Evolutionary conservation across 2,329 filamentous ascomycete species (phyloP), one percentile per base, ranked within the genome.

Genomic region (Hawksworthiomyces lignivorus): DNA sequence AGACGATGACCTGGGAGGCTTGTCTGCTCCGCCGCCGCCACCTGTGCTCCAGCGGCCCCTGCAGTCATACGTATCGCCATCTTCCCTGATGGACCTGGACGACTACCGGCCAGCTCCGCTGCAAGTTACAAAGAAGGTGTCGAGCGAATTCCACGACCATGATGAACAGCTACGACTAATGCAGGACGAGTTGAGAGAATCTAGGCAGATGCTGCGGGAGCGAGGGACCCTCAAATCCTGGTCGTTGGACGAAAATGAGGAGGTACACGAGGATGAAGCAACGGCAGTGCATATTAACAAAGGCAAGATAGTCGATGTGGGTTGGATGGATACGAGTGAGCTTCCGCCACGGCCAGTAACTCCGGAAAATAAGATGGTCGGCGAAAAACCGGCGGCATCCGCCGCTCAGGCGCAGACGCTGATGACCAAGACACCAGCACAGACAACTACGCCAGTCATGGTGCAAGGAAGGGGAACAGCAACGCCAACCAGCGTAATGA

Each of bases 161-260:
- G 46, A 43, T 8, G 34, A 42, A 7, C 41, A 40, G 34, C 41
- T 48, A 26, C 44, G 24, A 7, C 31, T 39, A 22, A 39, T 48
- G 39, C 39, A 44, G n/a, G 43, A 44, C 6, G 39, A 41, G 3
- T 26, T 50, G 22, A 40, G 40, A 4, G 40, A 41, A 15, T 49
- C 47, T 6, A 39, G 40, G 20, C 40, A n/a, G n/a, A n/a, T n/a
- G n/a, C n/a, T n/a, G n/a, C n/a, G n/a, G n/a, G n/a, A n/a, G n/a
- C n/a, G n/a, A n/a, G n/a, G n/a, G n/a, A n/a, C n/a, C n/a, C n/a
- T n/a, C n/a, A n/a, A n/a, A n/a, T n/a, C n/a, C n/a, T n/a, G n/a
- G n/a, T n/a, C n/a, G n/a, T n/a, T n/a, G n/a, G 12, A 26, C 24
- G 12, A 26, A 8, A 26, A 12, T 12, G 31, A 44, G 7, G 42